A percentile compares a stretch with the other conserved stretches of the same genome.
Conservation (phyloP, 169 alveolate species). For the Plasmodium relictum region DNA sequence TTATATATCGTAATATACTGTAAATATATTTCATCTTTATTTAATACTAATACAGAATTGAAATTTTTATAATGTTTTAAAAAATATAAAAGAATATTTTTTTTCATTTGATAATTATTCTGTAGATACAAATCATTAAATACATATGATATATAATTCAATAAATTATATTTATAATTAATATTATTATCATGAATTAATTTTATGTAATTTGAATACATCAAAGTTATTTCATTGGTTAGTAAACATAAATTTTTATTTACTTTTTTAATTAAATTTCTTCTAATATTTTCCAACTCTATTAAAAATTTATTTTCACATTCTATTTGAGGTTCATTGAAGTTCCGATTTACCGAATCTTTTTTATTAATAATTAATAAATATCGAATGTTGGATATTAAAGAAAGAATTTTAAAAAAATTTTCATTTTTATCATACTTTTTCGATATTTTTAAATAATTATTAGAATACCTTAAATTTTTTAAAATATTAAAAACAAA, state of each 20-base stretch:
- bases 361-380: conserved; percentile 32
- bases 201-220: conserved; percentile 11
- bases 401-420: conserved; percentile 55
- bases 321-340: neutral
- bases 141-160: conserved; percentile 41
- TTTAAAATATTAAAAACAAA: conserved; percentile 38
- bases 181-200: neutral
- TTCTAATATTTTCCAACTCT: neutral
- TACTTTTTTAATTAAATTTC: conserved; percentile 30
- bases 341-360: neutral
- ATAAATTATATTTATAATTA: neutral
- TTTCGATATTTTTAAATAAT: conserved; percentile 1
- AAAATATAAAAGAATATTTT: conserved; percentile 27
- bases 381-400: conserved; percentile 38
- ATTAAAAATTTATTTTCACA: neutral
- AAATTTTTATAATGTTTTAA: conserved; percentile 16
- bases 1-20: conserved; percentile 68
- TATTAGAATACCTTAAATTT: conserved; percentile 31
- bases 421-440: neutral
- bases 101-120: conserved; percentile 38
- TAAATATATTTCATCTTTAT: conserved; percentile 29
- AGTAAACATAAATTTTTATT: conserved; percentile 34
- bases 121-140: conserved; percentile 68
- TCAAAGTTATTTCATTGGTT: conserved; percentile 30
- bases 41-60: conserved; percentile 3